A percentile compares a stretch with the other conserved stretches of the same genome.
These are phyloP conservation scores for Stachybotrys echinatus DNA, from an alignment of 2,329 filamentous ascomycete genomes.

Conservation along the genomic window DNA sequence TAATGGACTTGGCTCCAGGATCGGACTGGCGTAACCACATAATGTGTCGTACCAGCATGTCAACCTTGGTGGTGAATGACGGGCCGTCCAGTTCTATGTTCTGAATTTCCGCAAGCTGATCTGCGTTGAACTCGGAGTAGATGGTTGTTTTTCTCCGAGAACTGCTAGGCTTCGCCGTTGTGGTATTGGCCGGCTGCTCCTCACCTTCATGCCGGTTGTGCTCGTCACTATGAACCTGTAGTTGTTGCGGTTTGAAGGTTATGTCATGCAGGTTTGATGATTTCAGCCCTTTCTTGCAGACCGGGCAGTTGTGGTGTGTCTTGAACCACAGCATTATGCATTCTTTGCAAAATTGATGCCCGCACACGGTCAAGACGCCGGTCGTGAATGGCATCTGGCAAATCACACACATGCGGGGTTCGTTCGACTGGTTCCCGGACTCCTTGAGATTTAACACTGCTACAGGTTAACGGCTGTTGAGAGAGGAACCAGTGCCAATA, in stretches of 20 bases:
- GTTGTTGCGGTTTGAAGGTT: conserved; percentile 69
- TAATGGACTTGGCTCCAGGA: conserved; percentile 80
- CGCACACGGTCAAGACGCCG: conserved; percentile 82
- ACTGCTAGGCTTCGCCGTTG: conserved; percentile 6
- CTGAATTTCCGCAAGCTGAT: conserved; percentile 74
- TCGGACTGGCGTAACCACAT: conserved; percentile 81
- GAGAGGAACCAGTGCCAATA: conserved; percentile 3
- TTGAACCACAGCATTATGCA: conserved; percentile 79
- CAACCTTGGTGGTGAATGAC: conserved; percentile 86
- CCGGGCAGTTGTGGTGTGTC: conserved; percentile 70
- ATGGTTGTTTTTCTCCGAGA: conserved; percentile 45
- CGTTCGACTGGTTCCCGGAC: conserved; percentile 56
- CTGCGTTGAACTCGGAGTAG: conserved; percentile 70
- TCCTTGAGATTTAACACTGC: conserved; percentile 48
- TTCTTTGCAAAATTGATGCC: conserved; percentile 86
- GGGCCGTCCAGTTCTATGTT: conserved; percentile 67
- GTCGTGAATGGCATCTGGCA: conserved; percentile 71
- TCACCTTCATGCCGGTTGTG: conserved; percentile 1
- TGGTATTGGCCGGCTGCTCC: conserved; percentile 4
- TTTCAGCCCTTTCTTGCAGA: conserved; percentile 70
- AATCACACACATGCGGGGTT: conserved; percentile 74
- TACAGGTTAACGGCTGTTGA: conserved; percentile 4
- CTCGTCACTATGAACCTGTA: conserved; percentile 52
- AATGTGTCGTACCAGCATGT: conserved; percentile 75
- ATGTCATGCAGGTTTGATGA: conserved; percentile 75